These are phyloP conservation scores for Biscogniauxia mediterranea DNA, from an alignment of 2,329 filamentous ascomycete genomes.

Conservation along the genomic window DNA sequence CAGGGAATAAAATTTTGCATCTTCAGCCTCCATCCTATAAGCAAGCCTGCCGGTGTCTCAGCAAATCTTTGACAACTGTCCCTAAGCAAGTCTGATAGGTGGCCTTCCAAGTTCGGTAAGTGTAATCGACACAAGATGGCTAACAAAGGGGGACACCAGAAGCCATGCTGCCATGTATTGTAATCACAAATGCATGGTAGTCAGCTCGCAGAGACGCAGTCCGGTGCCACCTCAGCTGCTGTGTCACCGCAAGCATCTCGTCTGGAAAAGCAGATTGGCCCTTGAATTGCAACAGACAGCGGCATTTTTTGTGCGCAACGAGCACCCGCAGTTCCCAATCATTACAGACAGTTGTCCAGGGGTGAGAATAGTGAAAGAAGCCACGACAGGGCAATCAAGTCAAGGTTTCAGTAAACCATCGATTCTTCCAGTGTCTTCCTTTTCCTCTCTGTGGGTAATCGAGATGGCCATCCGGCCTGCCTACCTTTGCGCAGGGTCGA, in stretches of 20 bases:
- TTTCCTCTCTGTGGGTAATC: conserved; percentile 12
- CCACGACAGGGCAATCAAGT: conserved; percentile 10
- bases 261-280: conserved; percentile 17
- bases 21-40: neutral
- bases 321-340: conserved; percentile 13
- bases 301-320: conserved; percentile 15
- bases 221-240: conserved; percentile 20
- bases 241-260: conserved; percentile 16
- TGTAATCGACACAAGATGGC: neutral
- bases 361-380: conserved; percentile 16
- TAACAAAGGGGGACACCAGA: neutral
- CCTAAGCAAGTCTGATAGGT: neutral
- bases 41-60: neutral
- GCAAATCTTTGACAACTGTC: neutral
- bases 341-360: conserved; percentile 4
- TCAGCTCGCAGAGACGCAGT: neutral
- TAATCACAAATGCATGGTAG: conserved; percentile 3
- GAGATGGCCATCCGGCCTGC: neutral
- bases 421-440: conserved; percentile 10
- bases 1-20: neutral
- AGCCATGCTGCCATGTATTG: conserved; percentile 3
- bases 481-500: conserved; percentile 1
- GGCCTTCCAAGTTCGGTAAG: conserved; percentile 5
- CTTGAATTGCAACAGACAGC: conserved; percentile 7
- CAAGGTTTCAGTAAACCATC: conserved; percentile 11